Conservation (phyloP, 139 green algal genomes). For the Coelastrella sp. region DNA sequence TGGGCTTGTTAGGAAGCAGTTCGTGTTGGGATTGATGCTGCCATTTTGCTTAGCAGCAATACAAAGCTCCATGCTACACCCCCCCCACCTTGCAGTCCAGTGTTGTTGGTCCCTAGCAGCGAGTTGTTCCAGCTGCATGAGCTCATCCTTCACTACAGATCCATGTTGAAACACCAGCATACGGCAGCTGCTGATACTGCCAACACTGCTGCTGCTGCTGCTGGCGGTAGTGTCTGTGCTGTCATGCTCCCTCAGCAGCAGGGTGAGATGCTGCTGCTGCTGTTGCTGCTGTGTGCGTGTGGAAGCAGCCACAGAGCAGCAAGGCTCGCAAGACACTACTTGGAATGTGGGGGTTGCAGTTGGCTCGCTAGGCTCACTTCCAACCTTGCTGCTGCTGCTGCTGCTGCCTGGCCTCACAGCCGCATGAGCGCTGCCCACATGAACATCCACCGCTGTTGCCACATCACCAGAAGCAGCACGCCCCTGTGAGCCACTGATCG, state of each 20-base stretch:
- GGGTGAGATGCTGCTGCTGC: not conserved
- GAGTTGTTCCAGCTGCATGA: too few species aligned
- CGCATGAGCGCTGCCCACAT: not conserved
- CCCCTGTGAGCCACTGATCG: too few species aligned
- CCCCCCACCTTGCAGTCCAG: too few species aligned
- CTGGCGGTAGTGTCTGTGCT: not conserved
- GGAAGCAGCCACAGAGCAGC: not conserved
- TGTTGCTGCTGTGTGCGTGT: not conserved
- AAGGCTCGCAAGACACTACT: not conserved
- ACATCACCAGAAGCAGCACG: not conserved
- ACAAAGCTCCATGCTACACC: too few species aligned
- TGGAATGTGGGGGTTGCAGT: too few species aligned
- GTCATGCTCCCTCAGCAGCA: not conserved
- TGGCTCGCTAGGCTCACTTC: too few species aligned
- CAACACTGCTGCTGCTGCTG: not conserved
- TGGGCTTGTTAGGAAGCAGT: too few species aligned
- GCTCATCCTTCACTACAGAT: not conserved
- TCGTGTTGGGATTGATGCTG: too few species aligned
- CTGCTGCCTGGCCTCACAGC: not conserved
- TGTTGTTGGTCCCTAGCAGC: too few species aligned
- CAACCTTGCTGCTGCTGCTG: not conserved
- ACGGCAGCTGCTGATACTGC: not conserved
- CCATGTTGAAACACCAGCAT: not conserved
- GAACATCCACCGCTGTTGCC: not conserved
- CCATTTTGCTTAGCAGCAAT: too few species aligned